Evolutionary conservation across 352 stramenopile species (phyloP).

Genomic region (Phytophthora pseudosyringae): DNA sequence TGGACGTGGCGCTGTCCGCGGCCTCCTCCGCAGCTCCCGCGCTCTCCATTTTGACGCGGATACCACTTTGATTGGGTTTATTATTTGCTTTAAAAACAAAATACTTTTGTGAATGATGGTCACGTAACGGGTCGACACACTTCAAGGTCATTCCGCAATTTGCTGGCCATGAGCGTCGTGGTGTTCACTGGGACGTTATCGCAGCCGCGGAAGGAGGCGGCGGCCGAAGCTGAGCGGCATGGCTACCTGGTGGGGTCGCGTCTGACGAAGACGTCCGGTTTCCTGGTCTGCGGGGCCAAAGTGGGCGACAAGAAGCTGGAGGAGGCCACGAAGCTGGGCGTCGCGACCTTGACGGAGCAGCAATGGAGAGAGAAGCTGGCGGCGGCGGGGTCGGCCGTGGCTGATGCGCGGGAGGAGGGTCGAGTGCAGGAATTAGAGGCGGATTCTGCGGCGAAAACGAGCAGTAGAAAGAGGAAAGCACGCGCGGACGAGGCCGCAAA

Average conservation of each 20-base stretch:
- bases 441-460: neutral
- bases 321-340: slow-evolving; percentile 45
- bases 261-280: slow-evolving; percentile 46
- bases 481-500: neutral
- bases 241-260: slow-evolving; percentile 48
- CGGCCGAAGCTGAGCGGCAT: slow-evolving; percentile 35
- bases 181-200: slow-evolving; percentile 65
- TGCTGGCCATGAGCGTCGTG: slow-evolving; percentile 24
- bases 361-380: slow-evolving; percentile 47
- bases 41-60: slow-evolving; percentile 20
- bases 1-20: slow-evolving; percentile 53
- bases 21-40: slow-evolving; percentile 24
- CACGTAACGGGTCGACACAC: slow-evolving; percentile 7
- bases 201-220: slow-evolving; percentile 51
- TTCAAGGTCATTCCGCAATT: slow-evolving; percentile 23
- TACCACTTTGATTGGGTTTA: no score
- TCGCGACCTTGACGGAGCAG: slow-evolving; percentile 44
- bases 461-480: slow-evolving; percentile 20
- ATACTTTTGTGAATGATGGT: slow-evolving; percentile 22
- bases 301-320: slow-evolving; percentile 60
- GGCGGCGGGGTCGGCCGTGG: neutral
- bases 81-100: neutral
- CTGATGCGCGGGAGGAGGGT: neutral
- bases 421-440: neutral
- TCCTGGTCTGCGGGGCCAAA: slow-evolving; percentile 62